phyloP scores from a whole-genome alignment of 148 eudicot genomes.

The Rhododendron griersonianum region DNA sequence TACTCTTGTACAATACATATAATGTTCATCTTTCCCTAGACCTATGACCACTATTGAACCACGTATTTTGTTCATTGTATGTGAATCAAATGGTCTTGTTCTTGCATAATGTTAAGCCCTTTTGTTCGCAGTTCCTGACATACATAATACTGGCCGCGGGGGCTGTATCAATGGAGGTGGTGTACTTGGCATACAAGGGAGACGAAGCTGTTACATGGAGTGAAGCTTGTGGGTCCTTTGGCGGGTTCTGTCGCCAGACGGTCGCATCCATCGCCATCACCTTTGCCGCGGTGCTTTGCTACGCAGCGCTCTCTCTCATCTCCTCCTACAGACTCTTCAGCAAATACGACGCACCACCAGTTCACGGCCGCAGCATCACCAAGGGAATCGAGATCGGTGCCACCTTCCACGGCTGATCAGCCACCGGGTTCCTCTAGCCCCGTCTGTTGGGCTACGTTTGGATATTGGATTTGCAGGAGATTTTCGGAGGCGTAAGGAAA shows the following conservation, averaged over 20 bases:
- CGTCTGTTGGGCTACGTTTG: background rate
- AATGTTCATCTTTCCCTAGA: background rate
- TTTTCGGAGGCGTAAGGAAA: background rate
- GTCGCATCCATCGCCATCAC: conserved; percentile 54
- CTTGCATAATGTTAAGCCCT: background rate
- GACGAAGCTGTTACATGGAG: conserved; percentile 74
- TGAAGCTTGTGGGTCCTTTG: conserved; percentile 54
- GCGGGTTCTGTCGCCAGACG: conserved; percentile 62
- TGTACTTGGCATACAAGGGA: conserved; percentile 82
- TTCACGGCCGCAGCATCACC: conserved; percentile 4
- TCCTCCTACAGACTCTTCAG: conserved; percentile 87
- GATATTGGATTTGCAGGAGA: background rate
- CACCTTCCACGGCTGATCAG: conserved; percentile 25
- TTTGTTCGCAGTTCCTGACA: conserved; percentile 49
- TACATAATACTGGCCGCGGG: conserved; percentile 77
- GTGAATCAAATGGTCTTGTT: background rate
- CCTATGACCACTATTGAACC: background rate
- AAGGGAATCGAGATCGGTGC: conserved; percentile 40
- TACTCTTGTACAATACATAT: no score
- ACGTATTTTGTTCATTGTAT: background rate
- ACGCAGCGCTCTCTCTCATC: conserved; percentile 65
- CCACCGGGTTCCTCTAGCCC: background rate
- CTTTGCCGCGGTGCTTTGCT: conserved; percentile 57
- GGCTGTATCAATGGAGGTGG: conserved; percentile 70
- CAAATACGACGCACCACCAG: conserved; percentile 68